These are phyloP conservation scores for Acacia melanoxylon DNA, from an alignment of 306 rosid species.

Conservation along the genomic window DNA sequence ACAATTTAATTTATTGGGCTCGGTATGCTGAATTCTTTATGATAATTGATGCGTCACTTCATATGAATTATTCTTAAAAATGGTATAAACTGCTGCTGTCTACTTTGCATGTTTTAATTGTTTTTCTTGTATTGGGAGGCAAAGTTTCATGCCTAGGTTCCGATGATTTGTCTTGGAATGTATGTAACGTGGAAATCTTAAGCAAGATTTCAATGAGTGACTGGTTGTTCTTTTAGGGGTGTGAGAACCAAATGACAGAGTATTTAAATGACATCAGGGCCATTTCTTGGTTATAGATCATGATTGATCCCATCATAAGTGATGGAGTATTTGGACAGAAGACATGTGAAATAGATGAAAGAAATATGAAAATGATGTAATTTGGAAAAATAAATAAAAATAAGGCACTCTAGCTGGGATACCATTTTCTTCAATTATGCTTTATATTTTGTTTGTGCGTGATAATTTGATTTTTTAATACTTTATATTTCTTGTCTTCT, in stretches of 20 bases:
- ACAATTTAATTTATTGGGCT: conserved; percentile 67
- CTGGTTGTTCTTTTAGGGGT: neutral
- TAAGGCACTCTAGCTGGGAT: neutral
- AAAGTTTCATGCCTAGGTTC: neutral
- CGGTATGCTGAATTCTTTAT: conserved; percentile 54
- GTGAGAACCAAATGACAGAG: neutral
- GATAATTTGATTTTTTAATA: neutral
- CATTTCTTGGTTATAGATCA: conserved; percentile 10
- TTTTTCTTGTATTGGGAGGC: neutral
- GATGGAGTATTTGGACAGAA: neutral
- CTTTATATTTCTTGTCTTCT: conserved; percentile 2
- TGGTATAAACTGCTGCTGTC: neutral
- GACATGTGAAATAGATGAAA: neutral
- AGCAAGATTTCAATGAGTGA: neutral
- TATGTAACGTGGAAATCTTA: neutral
- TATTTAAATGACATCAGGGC: neutral
- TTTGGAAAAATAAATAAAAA: neutral
- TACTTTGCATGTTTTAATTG: neutral
- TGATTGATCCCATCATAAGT: conserved; percentile 10
- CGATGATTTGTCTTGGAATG: neutral
- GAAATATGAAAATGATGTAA: neutral
- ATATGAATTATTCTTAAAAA: neutral
- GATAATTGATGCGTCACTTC: neutral
- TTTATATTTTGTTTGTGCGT: neutral
- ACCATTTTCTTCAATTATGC: neutral